phyloP scores from a whole-genome alignment of 257 asterid species.

The Solanum ossicruentum region DNA sequence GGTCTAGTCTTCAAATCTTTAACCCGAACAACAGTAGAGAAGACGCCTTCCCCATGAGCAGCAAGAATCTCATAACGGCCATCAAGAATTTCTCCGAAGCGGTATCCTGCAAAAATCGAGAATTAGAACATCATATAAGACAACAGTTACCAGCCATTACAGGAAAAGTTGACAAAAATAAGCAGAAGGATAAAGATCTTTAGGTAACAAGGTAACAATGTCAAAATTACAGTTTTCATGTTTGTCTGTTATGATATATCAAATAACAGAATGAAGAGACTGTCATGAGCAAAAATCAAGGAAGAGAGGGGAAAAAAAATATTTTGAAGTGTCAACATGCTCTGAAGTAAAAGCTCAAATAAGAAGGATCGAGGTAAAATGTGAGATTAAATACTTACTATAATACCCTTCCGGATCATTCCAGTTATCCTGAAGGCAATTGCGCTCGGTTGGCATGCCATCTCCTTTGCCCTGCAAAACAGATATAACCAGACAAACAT shows the following conservation, averaged over 20 bases:
- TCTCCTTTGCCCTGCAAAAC: slow-evolving; percentile 62
- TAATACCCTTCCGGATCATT: slow-evolving; percentile 8
- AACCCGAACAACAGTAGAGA: slow-evolving; percentile 28
- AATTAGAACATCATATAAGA: not conserved
- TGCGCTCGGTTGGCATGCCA: slow-evolving; percentile 51
- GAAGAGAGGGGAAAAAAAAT: not conserved
- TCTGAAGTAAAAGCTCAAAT: no score
- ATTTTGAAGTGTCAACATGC: not conserved
- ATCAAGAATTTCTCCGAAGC: slow-evolving; percentile 87
- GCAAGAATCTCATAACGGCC: slow-evolving; percentile 46
- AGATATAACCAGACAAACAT: not conserved
- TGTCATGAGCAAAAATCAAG: not conserved
- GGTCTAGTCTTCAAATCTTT: slow-evolving; percentile 74
- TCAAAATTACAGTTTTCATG: no score
- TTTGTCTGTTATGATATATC: no score
- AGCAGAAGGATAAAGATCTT: not conserved
- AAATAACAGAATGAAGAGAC: not conserved
- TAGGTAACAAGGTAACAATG: no score
- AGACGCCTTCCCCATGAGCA: no score
- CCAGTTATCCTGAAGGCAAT: slow-evolving; percentile 83
- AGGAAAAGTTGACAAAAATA: not conserved
- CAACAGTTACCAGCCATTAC: not conserved
- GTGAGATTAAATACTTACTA: slow-evolving; percentile 26
- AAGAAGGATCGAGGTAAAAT: not conserved
- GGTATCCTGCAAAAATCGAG: slow-evolving; percentile 42